These are phyloP conservation scores for Saccharomyces pastorianus DNA, from an alignment of 1,139 yeast genomes.

Conservation along the genomic window DNA sequence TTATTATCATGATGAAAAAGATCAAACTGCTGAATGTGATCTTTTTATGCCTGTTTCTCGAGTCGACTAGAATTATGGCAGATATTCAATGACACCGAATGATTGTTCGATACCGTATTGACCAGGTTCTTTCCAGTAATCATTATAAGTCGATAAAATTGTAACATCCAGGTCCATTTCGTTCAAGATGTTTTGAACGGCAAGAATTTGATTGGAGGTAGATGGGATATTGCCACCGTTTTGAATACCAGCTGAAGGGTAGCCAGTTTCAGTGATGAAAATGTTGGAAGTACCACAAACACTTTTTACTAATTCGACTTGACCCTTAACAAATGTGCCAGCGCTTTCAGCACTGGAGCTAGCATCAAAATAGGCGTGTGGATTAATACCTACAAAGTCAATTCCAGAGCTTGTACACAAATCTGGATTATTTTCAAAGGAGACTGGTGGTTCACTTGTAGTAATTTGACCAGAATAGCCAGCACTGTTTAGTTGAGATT, in stretches of 20 bases:
- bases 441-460: constrained; percentile 84
- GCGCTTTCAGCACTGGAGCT: constrained; percentile 54
- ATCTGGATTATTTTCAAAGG: constrained; percentile 52
- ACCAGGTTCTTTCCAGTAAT: constrained; percentile 82
- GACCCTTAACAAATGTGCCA: constrained; percentile 61
- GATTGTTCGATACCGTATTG: constrained; percentile 76
- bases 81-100: constrained; percentile 59
- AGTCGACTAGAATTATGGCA: constrained; percentile 17
- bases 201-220: constrained; percentile 58
- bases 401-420: constrained; percentile 61
- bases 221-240: constrained; percentile 73
- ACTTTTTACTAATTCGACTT: constrained; percentile 44
- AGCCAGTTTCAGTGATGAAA: constrained; percentile 78
- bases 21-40: background rate
- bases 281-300: constrained; percentile 45
- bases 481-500: constrained; percentile 46
- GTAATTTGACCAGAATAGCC: constrained; percentile 76
- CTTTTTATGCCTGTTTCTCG: background rate
- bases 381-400: constrained; percentile 76
- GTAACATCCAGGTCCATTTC: constrained; percentile 52
- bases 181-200: constrained; percentile 53
- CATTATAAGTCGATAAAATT: constrained; percentile 68
- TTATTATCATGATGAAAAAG: background rate
- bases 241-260: constrained; percentile 64
- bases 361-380: constrained; percentile 77